Evolutionary conservation across 1,284 basidiomycete species (phyloP), one percentile per base, ranked within the genome.

Genomic region (Leccinum colubrinum): DNA sequence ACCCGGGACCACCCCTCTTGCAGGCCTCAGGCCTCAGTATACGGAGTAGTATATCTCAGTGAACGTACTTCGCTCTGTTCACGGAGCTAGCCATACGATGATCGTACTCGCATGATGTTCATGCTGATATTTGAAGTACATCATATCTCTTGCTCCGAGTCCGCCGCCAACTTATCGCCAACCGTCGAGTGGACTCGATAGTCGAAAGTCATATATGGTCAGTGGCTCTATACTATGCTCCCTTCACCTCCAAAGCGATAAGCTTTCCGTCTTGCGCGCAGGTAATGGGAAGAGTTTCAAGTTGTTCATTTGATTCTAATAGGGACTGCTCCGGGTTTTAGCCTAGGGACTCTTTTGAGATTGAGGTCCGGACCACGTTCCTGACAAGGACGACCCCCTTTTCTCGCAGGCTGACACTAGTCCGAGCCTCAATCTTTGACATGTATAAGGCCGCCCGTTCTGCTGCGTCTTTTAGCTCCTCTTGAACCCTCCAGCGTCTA

Each of bases 391-490:
- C 9, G 14, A 59, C 51, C 3, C 12, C 61, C 8, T 4, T n/a
- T 5, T 56, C 37, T 14, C 27, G 14, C 12, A 30, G 48, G 55
- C 37, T 56, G 55, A 57, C 52, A 50, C 39, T 35, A 35, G 70
- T 37, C 56, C n/a, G 41, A 58, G 56, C 14, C 35, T 15, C 33
- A 58, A 72, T 56, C 20, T 35, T 20, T 60, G 14, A 25, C 50
- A 20, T 56, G 61, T 60, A 56, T 56, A 70, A 68, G 58, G 46
- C 17, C 25, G n/a, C 4, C n/a, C 25, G 15, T 17, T 6, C n/a
- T 17, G 30, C 33, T 9, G 50, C 11, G 33, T 55, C 58, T 56
- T 20, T 55, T 39, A 56, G 37, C 48, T 37, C 48, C 52, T 50
- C 30, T 37, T 27, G 27, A 30, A 37, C 17, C 20, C 53, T 43